Percentiles rank a stretch among this genome's conserved stretches.
phyloP scores from a whole-genome alignment of 106 monocot species.

The Dendrobium huoshanense region DNA sequence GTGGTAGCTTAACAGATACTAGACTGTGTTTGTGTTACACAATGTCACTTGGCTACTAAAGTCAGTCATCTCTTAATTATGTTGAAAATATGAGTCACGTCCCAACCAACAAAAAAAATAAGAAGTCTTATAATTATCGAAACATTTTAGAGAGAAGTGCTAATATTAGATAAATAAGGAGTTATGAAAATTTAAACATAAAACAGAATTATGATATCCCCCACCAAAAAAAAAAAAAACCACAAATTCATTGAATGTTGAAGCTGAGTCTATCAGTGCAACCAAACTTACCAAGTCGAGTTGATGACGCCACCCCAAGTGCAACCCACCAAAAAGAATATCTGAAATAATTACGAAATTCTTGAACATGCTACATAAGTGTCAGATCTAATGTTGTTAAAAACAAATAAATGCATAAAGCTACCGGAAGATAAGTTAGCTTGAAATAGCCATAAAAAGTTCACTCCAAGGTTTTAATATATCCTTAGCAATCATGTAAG shows the following conservation, averaged over 20 bases:
- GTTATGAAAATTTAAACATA: not conserved
- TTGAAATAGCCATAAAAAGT: not conserved
- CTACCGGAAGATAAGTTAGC: not conserved
- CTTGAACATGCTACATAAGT: conserved; percentile 51
- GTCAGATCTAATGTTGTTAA: not conserved
- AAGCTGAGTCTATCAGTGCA: not conserved
- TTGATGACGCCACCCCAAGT: conserved; percentile 78
- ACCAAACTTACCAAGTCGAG: conserved; percentile 57
- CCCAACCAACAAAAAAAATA: not conserved
- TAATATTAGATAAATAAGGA: not conserved
- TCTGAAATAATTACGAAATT: conserved; percentile 38
- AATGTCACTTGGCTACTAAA: not conserved
- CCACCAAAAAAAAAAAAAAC: not conserved
- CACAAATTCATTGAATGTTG: not conserved
- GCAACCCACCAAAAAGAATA: conserved; percentile 74
- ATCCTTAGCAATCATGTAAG: not conserved
- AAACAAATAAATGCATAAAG: not conserved
- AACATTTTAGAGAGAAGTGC: not conserved
- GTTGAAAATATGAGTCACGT: not conserved
- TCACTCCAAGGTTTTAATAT: not conserved
- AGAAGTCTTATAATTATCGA: not conserved
- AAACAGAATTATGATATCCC: not conserved
- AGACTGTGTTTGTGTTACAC: not conserved
- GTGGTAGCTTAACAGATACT: not conserved
- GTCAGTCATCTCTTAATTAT: not conserved